Percentiles rank a stretch among this genome's conserved stretches.
phyloP scores from a whole-genome alignment of 192 early-diverging fungal species.

The Entomortierella lignicola region DNA sequence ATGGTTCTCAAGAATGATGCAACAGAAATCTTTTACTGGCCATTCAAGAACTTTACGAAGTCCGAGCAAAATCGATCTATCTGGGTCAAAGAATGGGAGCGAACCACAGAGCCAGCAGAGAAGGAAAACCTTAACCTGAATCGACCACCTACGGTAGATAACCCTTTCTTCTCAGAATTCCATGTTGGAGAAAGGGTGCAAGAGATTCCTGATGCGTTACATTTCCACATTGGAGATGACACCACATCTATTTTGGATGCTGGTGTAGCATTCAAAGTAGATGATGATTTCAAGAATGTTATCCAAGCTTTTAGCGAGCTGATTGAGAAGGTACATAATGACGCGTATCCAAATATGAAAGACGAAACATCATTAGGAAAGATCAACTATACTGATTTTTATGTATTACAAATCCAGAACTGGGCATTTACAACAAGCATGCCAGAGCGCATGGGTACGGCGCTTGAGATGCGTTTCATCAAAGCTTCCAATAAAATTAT shows the following conservation, averaged over 20 bases:
- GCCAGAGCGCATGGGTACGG: conserved; percentile 18
- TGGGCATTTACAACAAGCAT: conserved; percentile 24
- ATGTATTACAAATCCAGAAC: conserved; percentile 15
- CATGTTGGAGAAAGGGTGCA: conserved; percentile 5
- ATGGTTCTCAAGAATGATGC: conserved; percentile 22
- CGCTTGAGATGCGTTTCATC: conserved; percentile 35
- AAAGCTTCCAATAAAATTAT: conserved; percentile 36
- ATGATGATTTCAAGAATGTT: conserved; percentile 29
- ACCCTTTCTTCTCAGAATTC: conserved; percentile 32
- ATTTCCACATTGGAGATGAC: conserved; percentile 35
- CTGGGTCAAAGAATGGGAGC: conserved; percentile 52
- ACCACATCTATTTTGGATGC: conserved; percentile 5
- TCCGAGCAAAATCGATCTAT: conserved; percentile 24
- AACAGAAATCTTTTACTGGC: conserved; percentile 55
- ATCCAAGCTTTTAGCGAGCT: conserved; percentile 13
- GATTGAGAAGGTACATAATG: conserved; percentile 12
- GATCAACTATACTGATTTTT: neutral
- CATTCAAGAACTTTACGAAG: conserved; percentile 33
- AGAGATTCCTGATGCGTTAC: conserved; percentile 26
- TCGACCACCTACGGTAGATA: conserved; percentile 17
- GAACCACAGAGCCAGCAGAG: conserved; percentile 20
- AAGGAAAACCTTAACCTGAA: neutral
- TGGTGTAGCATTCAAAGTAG: conserved; percentile 24
- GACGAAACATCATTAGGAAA: no score
- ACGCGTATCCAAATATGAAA: neutral